Evolutionary conservation across 108 stramenopile genomes (phyloP).

Genomic region (Cyclotella distinguenda): DNA sequence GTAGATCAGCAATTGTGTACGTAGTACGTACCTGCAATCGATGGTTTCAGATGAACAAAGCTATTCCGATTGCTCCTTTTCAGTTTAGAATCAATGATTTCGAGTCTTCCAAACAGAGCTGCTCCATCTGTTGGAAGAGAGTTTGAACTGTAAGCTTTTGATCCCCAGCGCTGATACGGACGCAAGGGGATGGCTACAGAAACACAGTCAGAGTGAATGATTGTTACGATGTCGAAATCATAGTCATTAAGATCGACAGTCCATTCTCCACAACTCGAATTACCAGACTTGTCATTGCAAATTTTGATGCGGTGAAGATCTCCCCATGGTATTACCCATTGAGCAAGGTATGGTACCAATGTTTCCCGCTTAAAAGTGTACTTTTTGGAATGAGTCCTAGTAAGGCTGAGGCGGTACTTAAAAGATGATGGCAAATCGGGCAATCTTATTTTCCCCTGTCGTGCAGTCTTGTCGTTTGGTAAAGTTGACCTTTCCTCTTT

Average conservation of each 20-base stretch:
- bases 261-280: slow-evolving; percentile 29
- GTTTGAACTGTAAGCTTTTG: slow-evolving; percentile 48
- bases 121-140: slow-evolving; percentile 57
- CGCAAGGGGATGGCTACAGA: slow-evolving; percentile 51
- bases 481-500: background rate
- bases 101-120: slow-evolving; percentile 10
- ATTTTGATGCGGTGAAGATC: background rate
- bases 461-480: background rate
- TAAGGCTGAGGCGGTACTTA: slow-evolving; percentile 41
- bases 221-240: slow-evolving; percentile 56
- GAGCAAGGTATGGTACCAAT: slow-evolving; percentile 19
- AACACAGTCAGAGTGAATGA: slow-evolving; percentile 28
- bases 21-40: slow-evolving; percentile 41
- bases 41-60: slow-evolving; percentile 53
- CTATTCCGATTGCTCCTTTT: slow-evolving; percentile 26
- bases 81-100: slow-evolving; percentile 24
- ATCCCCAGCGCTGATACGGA: slow-evolving; percentile 54
- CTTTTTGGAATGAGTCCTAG: slow-evolving; percentile 30
- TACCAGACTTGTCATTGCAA: background rate
- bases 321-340: slow-evolving; percentile 26
- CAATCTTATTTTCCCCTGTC: background rate
- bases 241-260: slow-evolving; percentile 58
- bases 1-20: background rate
- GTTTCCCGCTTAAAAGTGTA: slow-evolving; percentile 43
- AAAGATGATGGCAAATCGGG: background rate